Percentiles rank a stretch among this genome's conserved stretches.
Conservation (phyloP, 169 alveolate species). For the Plasmodium vivax region DNA sequence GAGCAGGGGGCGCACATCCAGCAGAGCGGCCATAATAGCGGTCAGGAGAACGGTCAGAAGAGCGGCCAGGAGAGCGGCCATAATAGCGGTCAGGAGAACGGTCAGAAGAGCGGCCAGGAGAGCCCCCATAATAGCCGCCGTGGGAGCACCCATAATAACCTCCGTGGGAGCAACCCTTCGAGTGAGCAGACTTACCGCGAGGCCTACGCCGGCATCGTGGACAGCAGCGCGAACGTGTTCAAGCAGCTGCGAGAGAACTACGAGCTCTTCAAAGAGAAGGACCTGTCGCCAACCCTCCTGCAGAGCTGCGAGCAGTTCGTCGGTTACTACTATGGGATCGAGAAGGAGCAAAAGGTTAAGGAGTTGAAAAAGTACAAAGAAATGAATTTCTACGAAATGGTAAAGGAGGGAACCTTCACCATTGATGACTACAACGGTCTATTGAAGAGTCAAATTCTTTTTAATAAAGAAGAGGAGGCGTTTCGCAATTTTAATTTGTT, state of each 20-base stretch:
- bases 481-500: slow-evolving; percentile 72
- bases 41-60: neutral
- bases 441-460: slow-evolving; percentile 57
- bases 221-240: slow-evolving; percentile 52
- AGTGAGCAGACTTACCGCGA: neutral
- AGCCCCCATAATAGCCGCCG: neutral
- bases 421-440: slow-evolving; percentile 48
- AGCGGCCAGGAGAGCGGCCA: neutral
- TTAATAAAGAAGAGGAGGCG: slow-evolving; percentile 54
- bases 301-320: slow-evolving; percentile 55
- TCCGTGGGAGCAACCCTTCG: no score
- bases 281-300: slow-evolving; percentile 30
- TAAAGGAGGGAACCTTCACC: slow-evolving; percentile 26
- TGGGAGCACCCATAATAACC: no score
- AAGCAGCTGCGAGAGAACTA: slow-evolving; percentile 42
- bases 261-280: slow-evolving; percentile 31
- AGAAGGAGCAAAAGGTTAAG: slow-evolving; percentile 53
- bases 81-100: neutral
- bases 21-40: no score
- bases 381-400: slow-evolving; percentile 50
- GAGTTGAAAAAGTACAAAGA: slow-evolving; percentile 31
- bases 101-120: neutral
- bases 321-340: slow-evolving; percentile 68
- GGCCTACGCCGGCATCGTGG: slow-evolving; percentile 46
- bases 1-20: neutral